A percentile compares a stretch with the other conserved stretches of the same genome.
phyloP scores from a whole-genome alignment of 768 basidiomycete species.

The Lenzites betulinus region DNA sequence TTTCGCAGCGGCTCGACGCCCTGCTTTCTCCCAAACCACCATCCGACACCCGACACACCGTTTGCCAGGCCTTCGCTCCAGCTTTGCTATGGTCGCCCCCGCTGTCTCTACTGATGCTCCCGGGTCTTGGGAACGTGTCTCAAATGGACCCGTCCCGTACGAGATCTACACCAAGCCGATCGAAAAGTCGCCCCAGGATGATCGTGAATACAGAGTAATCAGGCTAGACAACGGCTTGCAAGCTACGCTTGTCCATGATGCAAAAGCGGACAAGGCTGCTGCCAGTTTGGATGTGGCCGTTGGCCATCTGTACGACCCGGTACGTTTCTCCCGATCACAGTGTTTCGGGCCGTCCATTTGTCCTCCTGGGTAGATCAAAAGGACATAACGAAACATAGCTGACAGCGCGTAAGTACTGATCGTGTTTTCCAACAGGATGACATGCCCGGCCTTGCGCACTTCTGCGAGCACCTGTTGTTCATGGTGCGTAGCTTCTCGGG shows the following conservation, averaged over 20 bases:
- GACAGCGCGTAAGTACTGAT: background rate
- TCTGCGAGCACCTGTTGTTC: constrained; percentile 95
- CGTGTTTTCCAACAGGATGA: constrained; percentile 55
- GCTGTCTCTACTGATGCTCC: constrained; percentile 3
- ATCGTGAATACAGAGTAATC: constrained; percentile 79
- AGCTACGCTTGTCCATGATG: constrained; percentile 81
- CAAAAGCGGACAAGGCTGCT: constrained; percentile 88
- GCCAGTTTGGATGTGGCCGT: constrained; percentile 94
- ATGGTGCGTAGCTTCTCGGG: constrained; percentile 59
- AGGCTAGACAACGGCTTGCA: constrained; percentile 88
- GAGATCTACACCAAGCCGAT: constrained; percentile 60
- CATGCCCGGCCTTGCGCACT: constrained; percentile 91
- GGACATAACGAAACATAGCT: background rate
- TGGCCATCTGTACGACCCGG: constrained; percentile 92
- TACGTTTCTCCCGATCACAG: constrained; percentile 39
- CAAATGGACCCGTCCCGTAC: constrained; percentile 36
- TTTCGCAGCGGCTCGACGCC: constrained; percentile 17
- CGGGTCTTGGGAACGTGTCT: constrained; percentile 18
- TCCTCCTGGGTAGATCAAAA: too few species aligned
- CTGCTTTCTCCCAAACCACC: constrained; percentile 1
- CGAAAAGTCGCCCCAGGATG: constrained; percentile 74
- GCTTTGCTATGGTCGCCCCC: constrained; percentile 18
- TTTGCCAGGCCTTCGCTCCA: background rate
- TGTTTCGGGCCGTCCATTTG: too few species aligned
- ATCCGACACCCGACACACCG: background rate